Evolutionary conservation across 352 stramenopile species (phyloP).

Genomic region (Phytopythium montanum): DNA sequence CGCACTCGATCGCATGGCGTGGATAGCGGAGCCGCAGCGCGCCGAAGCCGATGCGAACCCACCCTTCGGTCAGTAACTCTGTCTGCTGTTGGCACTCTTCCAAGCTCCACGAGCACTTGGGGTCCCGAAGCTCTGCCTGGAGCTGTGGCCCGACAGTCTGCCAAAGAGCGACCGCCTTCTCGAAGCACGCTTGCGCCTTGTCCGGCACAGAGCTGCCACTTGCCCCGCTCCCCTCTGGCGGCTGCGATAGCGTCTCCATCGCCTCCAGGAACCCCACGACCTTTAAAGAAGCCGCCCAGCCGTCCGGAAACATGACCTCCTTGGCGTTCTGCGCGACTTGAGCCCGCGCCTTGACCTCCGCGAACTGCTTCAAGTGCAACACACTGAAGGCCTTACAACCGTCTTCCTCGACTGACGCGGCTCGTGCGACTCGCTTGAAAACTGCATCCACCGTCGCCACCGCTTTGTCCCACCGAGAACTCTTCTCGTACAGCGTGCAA

Average conservation of each 20-base stretch:
- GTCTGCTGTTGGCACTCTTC: constrained; percentile 57
- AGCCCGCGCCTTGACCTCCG: constrained; percentile 55
- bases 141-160: constrained; percentile 29
- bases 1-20: constrained; percentile 55
- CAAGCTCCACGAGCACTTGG: constrained; percentile 17
- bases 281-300: constrained; percentile 27
- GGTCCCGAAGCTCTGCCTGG: constrained; percentile 23
- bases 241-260: constrained; percentile 32
- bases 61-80: constrained; percentile 69
- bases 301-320: constrained; percentile 47
- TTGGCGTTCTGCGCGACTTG: constrained; percentile 73
- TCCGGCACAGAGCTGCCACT: constrained; percentile 33
- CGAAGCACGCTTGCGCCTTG: constrained; percentile 45
- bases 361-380: constrained; percentile 57
- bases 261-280: constrained; percentile 51
- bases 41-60: constrained; percentile 58
- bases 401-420: not conserved
- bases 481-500: constrained; percentile 47
- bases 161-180: constrained; percentile 60
- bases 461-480: constrained; percentile 42
- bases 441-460: constrained; percentile 43
- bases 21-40: constrained; percentile 47
- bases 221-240: constrained; percentile 9
- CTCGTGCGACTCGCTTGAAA: constrained; percentile 42
- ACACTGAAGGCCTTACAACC: constrained; percentile 7